Conservation (phyloP, 768 basidiomycete species). For the Leccinum rimulosum region DNA sequence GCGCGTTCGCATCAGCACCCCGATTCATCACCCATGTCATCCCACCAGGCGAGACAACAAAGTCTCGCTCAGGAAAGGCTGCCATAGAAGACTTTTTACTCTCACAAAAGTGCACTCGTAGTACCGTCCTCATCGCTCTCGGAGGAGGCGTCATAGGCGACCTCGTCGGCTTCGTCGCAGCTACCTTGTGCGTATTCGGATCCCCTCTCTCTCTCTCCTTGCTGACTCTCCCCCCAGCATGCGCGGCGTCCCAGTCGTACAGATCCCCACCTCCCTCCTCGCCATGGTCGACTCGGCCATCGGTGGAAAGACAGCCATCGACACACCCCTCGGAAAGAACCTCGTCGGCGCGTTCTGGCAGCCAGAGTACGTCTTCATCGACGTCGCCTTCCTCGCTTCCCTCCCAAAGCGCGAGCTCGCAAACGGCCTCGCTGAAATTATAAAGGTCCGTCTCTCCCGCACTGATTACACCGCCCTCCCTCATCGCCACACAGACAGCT, state of each 20-base stretch:
- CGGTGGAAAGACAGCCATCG: constrained; percentile 99
- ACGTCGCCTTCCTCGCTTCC: constrained; percentile 92
- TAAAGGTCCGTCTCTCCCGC: constrained; percentile 63
- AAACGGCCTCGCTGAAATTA: constrained; percentile 99
- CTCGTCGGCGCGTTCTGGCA: constrained; percentile 99
- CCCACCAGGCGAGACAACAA: constrained; percentile 89
- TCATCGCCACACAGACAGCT: constrained; percentile 65
- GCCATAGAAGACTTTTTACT: constrained; percentile 92
- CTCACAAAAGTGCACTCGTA: constrained; percentile 83
- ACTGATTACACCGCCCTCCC: not conserved
- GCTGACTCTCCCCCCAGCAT: constrained; percentile 56
- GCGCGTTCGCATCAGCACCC: constrained; percentile 43
- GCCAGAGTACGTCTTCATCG: constrained; percentile 96
- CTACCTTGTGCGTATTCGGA: constrained; percentile 74
- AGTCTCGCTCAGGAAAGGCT: constrained; percentile 89
- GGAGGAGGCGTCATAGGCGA: constrained; percentile 99
- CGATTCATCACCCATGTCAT: constrained; percentile 79
- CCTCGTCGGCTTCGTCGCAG: constrained; percentile 93
- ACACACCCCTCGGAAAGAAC: constrained; percentile 97
- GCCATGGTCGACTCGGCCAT: constrained; percentile 99
- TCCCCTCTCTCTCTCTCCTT: rapidly evolving
- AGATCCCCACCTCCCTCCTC: constrained; percentile 94
- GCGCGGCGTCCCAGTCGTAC: constrained; percentile 93
- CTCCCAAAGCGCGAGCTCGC: constrained; percentile 90
- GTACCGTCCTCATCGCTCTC: constrained; percentile 89